These are phyloP conservation scores for Blastobotrys ciferrii DNA, from an alignment of 1,139 yeast species.

Conservation along the genomic window DNA sequence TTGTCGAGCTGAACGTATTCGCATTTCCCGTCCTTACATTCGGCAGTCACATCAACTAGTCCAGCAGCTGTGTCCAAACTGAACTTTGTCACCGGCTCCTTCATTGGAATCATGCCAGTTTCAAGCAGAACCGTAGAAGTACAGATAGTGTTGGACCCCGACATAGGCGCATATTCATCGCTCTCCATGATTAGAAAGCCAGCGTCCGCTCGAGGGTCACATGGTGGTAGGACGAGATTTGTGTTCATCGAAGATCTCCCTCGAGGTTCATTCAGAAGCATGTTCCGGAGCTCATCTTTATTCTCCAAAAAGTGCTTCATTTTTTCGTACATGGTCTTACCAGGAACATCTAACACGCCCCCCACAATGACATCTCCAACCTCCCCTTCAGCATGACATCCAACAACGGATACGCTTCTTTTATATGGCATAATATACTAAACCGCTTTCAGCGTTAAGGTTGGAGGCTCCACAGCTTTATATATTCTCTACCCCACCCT, in stretches of 20 bases:
- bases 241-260: conserved; percentile 1
- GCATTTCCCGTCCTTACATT: conserved; percentile 3
- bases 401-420: not conserved
- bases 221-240: not conserved
- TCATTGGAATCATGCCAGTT: conserved; percentile 2
- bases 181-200: conserved; percentile 3
- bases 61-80: conserved; percentile 1
- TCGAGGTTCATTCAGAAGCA: conserved; percentile 1
- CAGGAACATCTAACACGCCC: conserved; percentile 1
- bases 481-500: no score
- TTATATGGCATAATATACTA: not conserved
- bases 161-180: conserved; percentile 4
- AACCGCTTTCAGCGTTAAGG: no score
- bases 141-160: conserved; percentile 3
- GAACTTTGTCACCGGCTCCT: not conserved
- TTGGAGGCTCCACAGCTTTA: no score
- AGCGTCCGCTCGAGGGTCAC: conserved; percentile 5
- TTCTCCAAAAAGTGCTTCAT: not conserved
- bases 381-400: conserved; percentile 3
- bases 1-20: not conserved
- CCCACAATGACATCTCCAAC: conserved; percentile 5
- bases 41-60: not conserved
- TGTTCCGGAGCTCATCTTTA: not conserved
- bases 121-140: not conserved
- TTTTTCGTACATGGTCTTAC: conserved; percentile 4